phyloP scores from a whole-genome alignment of 305 asterid species.

The Fraxinus platypoda region DNA sequence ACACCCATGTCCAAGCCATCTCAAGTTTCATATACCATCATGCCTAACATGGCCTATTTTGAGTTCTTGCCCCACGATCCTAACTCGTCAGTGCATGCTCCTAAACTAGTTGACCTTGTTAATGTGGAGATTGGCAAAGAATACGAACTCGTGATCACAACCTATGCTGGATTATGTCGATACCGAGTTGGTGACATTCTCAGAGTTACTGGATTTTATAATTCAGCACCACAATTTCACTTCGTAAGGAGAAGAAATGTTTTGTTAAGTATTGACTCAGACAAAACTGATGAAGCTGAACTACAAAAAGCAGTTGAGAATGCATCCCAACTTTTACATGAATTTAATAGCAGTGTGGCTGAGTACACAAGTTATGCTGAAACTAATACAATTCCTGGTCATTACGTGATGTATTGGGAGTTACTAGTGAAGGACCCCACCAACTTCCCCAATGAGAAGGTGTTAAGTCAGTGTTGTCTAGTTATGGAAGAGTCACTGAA shows the following conservation, averaged over 20 bases:
- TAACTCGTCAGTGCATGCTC: background rate
- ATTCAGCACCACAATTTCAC: slow-evolving; percentile 35
- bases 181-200: slow-evolving; percentile 39
- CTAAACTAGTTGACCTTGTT: slow-evolving; percentile 19
- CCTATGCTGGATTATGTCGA: slow-evolving; percentile 28
- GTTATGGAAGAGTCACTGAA: slow-evolving; percentile 40
- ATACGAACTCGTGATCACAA: slow-evolving; percentile 38
- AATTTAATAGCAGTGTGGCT: slow-evolving; percentile 26
- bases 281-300: slow-evolving; percentile 40
- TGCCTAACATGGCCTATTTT: slow-evolving; percentile 45
- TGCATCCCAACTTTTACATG: slow-evolving; percentile 14
- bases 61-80: slow-evolving; percentile 31
- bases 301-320: slow-evolving; percentile 33
- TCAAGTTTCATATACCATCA: slow-evolving; percentile 35
- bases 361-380: slow-evolving; percentile 38
- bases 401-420: slow-evolving; percentile 40
- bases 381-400: slow-evolving; percentile 31
- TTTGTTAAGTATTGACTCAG: slow-evolving; percentile 33
- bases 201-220: slow-evolving; percentile 35
- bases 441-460: slow-evolving; percentile 2
- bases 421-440: slow-evolving; percentile 16
- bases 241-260: slow-evolving; percentile 34
- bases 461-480: slow-evolving; percentile 29
- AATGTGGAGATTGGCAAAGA: slow-evolving; percentile 32
- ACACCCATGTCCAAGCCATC: slow-evolving; percentile 33